A percentile compares a stretch with the other conserved stretches of the same genome.
These are phyloP conservation scores for Lachnellula willkommii DNA, from an alignment of 2,329 filamentous ascomycete genomes.

Conservation along the genomic window DNA sequence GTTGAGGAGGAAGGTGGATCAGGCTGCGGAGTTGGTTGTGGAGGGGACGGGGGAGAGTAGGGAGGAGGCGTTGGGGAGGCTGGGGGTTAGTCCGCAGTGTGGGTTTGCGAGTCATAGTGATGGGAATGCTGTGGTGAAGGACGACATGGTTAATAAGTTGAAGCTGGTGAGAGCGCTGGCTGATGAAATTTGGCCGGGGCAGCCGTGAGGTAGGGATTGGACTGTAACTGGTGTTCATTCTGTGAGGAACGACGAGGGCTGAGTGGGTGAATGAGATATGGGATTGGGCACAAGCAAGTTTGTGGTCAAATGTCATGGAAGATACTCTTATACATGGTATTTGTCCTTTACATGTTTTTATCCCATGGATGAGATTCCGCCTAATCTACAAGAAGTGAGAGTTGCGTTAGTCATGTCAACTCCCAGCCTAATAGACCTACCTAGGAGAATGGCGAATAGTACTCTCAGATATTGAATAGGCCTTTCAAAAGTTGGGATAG, in stretches of 20 bases:
- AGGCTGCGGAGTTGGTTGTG: conserved; percentile 64
- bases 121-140: conserved; percentile 64
- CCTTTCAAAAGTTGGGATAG: too few relatives aligned
- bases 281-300: background rate
- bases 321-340: too few relatives aligned
- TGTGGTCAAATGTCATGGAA: too few relatives aligned
- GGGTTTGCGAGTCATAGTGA: conserved; percentile 63
- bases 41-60: conserved; percentile 59
- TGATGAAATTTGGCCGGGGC: conserved; percentile 60
- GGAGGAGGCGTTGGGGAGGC: conserved; percentile 63
- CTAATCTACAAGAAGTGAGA: too few relatives aligned
- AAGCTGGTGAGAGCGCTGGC: conserved; percentile 65
- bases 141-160: conserved; percentile 72
- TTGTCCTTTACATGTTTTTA: too few relatives aligned
- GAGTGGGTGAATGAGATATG: background rate
- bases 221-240: background rate
- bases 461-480: too few relatives aligned
- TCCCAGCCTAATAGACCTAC: too few relatives aligned
- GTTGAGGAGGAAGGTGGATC: conserved; percentile 54
- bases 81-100: conserved; percentile 67
- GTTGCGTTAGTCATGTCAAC: too few relatives aligned
- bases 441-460: too few relatives aligned
- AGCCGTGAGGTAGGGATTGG: conserved; percentile 10
- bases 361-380: too few relatives aligned
- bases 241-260: background rate